Percentiles rank a stretch among this genome's conserved stretches.
Conservation (phyloP, 73 alveolate species). For the Paramecium octaurelia region DNA sequence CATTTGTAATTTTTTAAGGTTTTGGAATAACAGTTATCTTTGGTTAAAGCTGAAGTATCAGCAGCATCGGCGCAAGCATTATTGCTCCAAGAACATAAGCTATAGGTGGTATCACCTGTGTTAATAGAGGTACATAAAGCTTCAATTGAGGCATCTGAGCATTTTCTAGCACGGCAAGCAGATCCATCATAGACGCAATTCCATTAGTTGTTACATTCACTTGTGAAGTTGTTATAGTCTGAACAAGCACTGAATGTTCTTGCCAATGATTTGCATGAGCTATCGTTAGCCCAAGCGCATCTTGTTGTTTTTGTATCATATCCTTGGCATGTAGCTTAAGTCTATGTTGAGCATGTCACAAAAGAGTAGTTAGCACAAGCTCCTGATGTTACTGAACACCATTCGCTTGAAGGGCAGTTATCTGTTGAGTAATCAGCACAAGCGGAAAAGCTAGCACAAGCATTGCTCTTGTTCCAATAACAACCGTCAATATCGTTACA, state of each 20-base stretch:
- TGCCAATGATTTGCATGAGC: not conserved
- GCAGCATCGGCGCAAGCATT: not conserved
- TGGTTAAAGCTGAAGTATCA: not conserved
- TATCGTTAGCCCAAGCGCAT: not conserved
- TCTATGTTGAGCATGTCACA: not conserved
- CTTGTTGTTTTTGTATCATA: not conserved
- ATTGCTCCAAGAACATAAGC: not conserved
- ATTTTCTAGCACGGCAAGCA: not conserved
- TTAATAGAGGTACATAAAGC: not conserved
- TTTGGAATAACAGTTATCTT: not conserved
- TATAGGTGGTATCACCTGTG: not conserved
- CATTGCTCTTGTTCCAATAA: not conserved
- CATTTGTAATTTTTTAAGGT: not conserved
- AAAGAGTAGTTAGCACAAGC: not conserved
- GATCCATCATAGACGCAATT: not conserved
- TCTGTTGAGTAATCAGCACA: not conserved
- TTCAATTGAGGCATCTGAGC: not conserved
- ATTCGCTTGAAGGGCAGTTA: not conserved
- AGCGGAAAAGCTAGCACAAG: not conserved
- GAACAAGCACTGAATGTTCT: not conserved
- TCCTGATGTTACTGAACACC: not conserved
- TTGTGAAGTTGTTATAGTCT: not conserved
- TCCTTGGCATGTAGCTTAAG: not conserved
- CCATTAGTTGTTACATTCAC: not conserved
- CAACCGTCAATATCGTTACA: not conserved